Evolutionary conservation across 2,329 filamentous ascomycete species (phyloP).

Genomic region (Endothia cerciana): DNA sequence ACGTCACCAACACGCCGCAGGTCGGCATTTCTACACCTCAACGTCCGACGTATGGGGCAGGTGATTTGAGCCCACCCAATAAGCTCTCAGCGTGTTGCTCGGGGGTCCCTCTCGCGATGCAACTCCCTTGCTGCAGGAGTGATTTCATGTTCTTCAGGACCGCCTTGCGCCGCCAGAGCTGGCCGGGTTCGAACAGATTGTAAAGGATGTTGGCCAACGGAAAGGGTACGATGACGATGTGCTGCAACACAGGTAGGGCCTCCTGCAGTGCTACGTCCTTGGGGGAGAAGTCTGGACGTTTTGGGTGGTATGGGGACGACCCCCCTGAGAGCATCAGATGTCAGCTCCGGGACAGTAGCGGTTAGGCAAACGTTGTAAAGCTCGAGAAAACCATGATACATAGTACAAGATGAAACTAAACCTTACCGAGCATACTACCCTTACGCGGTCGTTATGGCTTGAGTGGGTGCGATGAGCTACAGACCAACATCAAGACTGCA

Average conservation of each 20-base stretch:
- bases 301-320: not conserved
- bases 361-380: not conserved
- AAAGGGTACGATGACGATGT: not conserved
- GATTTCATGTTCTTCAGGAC: conserved; percentile 1
- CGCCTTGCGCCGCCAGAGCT: not conserved
- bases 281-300: not conserved
- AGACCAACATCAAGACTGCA: not conserved
- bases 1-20: conserved; percentile 11
- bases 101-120: conserved; percentile 1
- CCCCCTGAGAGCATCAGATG: not conserved
- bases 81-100: not conserved
- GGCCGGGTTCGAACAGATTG: not conserved
- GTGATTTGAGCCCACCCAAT: conserved; percentile 13
- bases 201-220: not conserved
- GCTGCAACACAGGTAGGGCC: not conserved
- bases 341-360: not conserved
- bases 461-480: not conserved
- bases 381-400: not conserved
- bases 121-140: conserved; percentile 14
- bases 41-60: conserved; percentile 22
- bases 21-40: conserved; percentile 16
- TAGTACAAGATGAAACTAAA: not conserved
- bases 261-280: not conserved
- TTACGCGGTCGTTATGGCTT: not conserved
- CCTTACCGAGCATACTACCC: not conserved